These are phyloP conservation scores for Rehmannia glutinosa DNA, from an alignment of 257 asterid genomes.

Conservation along the genomic window DNA sequence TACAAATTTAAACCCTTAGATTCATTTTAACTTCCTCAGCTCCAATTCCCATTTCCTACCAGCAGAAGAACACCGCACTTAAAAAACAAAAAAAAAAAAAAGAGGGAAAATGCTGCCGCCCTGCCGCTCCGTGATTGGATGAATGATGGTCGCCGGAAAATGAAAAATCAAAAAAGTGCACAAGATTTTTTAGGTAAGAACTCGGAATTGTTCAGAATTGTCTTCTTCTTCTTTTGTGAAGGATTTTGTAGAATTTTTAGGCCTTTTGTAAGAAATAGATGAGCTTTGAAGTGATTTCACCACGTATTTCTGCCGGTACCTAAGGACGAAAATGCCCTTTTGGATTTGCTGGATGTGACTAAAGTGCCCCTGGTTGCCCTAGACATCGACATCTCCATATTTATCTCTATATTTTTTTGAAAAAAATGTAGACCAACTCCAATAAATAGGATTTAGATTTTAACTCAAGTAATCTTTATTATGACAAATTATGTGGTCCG, in stretches of 20 bases:
- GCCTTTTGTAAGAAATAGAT: not conserved
- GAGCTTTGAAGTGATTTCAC: constrained; percentile 15
- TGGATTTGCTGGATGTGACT: not conserved
- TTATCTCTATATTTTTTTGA: not conserved
- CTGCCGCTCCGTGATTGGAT: constrained; percentile 11
- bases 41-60: constrained; percentile 13
- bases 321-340: constrained; percentile 27
- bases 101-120: constrained; percentile 18
- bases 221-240: constrained; percentile 12
- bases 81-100: not conserved
- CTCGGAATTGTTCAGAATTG: not conserved
- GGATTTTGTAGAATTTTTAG: constrained; percentile 13
- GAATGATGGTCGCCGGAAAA: constrained; percentile 10
- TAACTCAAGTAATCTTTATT: too few relatives aligned
- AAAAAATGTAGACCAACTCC: not conserved
- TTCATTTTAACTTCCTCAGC: not conserved
- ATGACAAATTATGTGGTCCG: not conserved
- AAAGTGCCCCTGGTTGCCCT: constrained; percentile 18
- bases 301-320: constrained; percentile 14
- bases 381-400: not conserved
- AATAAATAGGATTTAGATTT: too few relatives aligned
- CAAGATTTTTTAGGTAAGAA: not conserved
- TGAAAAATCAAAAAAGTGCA: not conserved
- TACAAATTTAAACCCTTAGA: not conserved
- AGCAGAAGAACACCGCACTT: not conserved